phyloP scores from a whole-genome alignment of 768 basidiomycete genomes.

The Chalciporus pseudorubinellus region DNA sequence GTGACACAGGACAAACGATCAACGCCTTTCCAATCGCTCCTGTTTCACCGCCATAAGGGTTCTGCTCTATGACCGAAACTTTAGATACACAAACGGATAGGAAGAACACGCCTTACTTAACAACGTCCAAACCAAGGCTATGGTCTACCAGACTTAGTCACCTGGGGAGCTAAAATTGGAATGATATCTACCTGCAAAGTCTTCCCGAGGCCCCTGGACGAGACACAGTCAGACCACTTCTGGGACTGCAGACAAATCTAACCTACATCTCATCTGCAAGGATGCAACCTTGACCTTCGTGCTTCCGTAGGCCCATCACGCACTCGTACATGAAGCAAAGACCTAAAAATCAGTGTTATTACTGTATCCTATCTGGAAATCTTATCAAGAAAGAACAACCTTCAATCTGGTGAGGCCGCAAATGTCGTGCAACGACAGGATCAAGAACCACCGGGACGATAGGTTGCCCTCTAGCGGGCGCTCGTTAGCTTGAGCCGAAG shows the following conservation, averaged over 20 bases:
- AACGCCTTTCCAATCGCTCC: constrained; percentile 74
- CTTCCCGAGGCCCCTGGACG: constrained; percentile 91
- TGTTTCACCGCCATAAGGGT: constrained; percentile 60
- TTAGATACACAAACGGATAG: not conserved
- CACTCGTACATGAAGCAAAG: constrained; percentile 92
- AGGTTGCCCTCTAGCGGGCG: constrained; percentile 48
- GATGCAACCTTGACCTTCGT: constrained; percentile 92
- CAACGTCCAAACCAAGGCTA: constrained; percentile 89
- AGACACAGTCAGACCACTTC: constrained; percentile 10
- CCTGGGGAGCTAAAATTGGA: not conserved
- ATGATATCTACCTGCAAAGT: constrained; percentile 62
- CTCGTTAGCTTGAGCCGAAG: constrained; percentile 1
- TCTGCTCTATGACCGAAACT: constrained; percentile 61
- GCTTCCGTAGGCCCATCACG: constrained; percentile 90
- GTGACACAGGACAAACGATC: constrained; percentile 91
- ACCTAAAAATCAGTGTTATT: constrained; percentile 39
- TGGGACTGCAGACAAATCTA: not conserved
- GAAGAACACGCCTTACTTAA: constrained; percentile 56
- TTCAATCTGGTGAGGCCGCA: constrained; percentile 90
- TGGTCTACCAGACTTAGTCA: constrained; percentile 49
- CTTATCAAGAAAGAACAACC: constrained; percentile 40
- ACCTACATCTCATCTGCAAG: constrained; percentile 92
- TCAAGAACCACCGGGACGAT: constrained; percentile 87
- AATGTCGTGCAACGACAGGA: constrained; percentile 69
- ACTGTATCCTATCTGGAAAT: not conserved